Conservation (phyloP, 768 basidiomycete genomes). For the Thelephora ganbajun region DNA sequence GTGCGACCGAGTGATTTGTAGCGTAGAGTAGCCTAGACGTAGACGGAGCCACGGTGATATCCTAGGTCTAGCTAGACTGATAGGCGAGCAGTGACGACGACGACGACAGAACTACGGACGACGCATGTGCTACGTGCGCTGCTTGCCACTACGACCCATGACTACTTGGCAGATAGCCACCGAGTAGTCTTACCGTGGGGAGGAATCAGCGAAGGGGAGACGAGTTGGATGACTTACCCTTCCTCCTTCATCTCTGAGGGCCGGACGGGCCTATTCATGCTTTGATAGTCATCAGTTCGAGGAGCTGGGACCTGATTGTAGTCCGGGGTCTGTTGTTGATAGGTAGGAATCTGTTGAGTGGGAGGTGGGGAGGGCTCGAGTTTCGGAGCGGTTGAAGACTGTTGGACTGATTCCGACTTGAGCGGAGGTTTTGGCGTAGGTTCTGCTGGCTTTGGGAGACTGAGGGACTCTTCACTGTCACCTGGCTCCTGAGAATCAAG, state of each 20-base stretch:
- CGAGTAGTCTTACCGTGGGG: too few relatives aligned
- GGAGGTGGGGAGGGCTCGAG: slow-evolving; percentile 24
- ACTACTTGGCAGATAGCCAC: not conserved
- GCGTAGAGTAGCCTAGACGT: slow-evolving; percentile 67
- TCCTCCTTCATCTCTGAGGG: slow-evolving; percentile 95
- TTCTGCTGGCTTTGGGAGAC: slow-evolving; percentile 12
- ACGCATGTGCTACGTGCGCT: slow-evolving; percentile 6
- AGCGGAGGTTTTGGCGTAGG: slow-evolving; percentile 7
- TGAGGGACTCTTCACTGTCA: slow-evolving; percentile 8
- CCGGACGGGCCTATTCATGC: slow-evolving; percentile 52
- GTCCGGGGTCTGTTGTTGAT: slow-evolving; percentile 43
- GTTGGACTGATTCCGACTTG: slow-evolving; percentile 11
- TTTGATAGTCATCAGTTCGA: slow-evolving; percentile 24
- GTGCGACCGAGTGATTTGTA: slow-evolving; percentile 7
- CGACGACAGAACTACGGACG: slow-evolving; percentile 20
- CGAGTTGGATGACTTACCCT: slow-evolving; percentile 60
- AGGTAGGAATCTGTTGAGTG: slow-evolving; percentile 68
- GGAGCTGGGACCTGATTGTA: slow-evolving; percentile 27
- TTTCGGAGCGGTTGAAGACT: slow-evolving; percentile 11
- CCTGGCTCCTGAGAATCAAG: slow-evolving; percentile 5
- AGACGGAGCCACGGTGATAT: slow-evolving; percentile 38
- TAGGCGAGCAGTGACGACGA: slow-evolving; percentile 26
- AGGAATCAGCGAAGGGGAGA: slow-evolving; percentile 6
- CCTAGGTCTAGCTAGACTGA: slow-evolving; percentile 51
- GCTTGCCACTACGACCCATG: not conserved